Evolutionary conservation across 768 basidiomycete species (phyloP).

Genomic region (Calocybe cyanea): DNA sequence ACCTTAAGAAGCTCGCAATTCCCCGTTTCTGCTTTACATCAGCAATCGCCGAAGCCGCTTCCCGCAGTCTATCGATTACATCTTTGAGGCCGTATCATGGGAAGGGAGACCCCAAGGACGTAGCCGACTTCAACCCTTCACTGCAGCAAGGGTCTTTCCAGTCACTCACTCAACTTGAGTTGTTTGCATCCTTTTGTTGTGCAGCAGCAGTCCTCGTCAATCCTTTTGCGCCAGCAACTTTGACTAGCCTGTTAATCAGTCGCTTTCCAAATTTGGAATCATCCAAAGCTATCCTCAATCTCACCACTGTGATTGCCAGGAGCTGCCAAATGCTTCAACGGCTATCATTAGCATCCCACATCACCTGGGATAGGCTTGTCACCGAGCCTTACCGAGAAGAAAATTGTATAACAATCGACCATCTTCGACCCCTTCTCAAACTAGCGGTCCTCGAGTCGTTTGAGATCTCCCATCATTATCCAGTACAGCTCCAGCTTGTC

Average conservation of each 20-base stretch:
- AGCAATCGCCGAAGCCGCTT: conserved; percentile 44
- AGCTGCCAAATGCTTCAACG: conserved; percentile 44
- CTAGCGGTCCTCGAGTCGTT: conserved; percentile 29
- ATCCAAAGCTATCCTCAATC: conserved; percentile 34
- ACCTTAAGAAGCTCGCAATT: conserved; percentile 44
- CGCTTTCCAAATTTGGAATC: conserved; percentile 38
- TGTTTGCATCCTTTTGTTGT: conserved; percentile 41
- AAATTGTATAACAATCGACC: conserved; percentile 25
- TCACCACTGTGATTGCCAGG: conserved; percentile 44
- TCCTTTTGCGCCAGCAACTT: conserved; percentile 41
- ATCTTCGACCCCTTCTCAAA: conserved; percentile 32
- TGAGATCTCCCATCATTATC: conserved; percentile 36
- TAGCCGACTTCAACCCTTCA: conserved; percentile 38
- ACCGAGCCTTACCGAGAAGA: conserved; percentile 14
- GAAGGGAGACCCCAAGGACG: conserved; percentile 39
- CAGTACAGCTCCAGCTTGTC: conserved; percentile 32
- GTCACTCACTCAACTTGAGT: conserved; percentile 45
- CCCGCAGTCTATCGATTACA: conserved; percentile 41
- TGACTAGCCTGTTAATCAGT: conserved; percentile 48
- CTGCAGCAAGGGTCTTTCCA: conserved; percentile 50
- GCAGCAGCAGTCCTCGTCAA: conserved; percentile 40
- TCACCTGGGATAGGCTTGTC: conserved; percentile 15
- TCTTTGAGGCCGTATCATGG: conserved; percentile 52
- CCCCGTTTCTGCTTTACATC: conserved; percentile 50
- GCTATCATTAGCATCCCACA: conserved; percentile 37